These are phyloP conservation scores for Thielaviopsis populi DNA, from an alignment of 2,329 filamentous ascomycete genomes.

Conservation along the genomic window DNA sequence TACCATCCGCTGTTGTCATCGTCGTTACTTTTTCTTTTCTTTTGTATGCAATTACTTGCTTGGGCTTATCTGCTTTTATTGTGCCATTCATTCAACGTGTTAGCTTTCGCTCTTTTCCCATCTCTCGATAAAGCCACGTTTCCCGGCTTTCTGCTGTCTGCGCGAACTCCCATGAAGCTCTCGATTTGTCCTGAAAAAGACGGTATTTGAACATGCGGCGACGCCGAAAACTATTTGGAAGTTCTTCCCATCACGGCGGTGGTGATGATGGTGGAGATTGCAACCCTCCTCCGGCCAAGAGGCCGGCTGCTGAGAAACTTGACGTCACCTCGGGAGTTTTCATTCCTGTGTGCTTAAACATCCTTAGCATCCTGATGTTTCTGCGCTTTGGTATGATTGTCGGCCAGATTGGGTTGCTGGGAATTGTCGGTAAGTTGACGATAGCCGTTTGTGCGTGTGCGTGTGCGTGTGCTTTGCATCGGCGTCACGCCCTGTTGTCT, in stretches of 20 bases:
- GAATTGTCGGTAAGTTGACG: conserved; percentile 52
- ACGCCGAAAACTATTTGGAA: conserved; percentile 3
- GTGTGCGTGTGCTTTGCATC: background rate
- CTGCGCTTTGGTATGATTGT: conserved; percentile 74
- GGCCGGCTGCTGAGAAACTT: conserved; percentile 40
- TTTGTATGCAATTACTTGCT: background rate
- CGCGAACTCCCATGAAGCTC: background rate
- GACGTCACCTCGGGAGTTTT: conserved; percentile 68
- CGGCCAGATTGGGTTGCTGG: conserved; percentile 63
- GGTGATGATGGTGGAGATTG: background rate
- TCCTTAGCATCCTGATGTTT: conserved; percentile 85
- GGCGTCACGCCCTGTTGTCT: background rate
- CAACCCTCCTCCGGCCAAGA: background rate
- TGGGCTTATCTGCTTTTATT: background rate
- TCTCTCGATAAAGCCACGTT: background rate
- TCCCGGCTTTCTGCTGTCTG: background rate
- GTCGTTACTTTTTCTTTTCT: background rate
- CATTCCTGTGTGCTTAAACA: conserved; percentile 77
- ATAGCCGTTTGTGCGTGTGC: too few relatives aligned
- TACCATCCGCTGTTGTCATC: background rate
- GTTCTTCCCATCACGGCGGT: background rate
- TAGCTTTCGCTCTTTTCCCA: background rate
- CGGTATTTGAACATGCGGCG: conserved; percentile 3
- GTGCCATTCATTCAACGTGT: too few relatives aligned
- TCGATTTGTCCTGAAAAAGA: background rate